Base-by-base conservation (phyloP, 192 early-diverging fungal species). In the Entrophospora sp. region DNA sequence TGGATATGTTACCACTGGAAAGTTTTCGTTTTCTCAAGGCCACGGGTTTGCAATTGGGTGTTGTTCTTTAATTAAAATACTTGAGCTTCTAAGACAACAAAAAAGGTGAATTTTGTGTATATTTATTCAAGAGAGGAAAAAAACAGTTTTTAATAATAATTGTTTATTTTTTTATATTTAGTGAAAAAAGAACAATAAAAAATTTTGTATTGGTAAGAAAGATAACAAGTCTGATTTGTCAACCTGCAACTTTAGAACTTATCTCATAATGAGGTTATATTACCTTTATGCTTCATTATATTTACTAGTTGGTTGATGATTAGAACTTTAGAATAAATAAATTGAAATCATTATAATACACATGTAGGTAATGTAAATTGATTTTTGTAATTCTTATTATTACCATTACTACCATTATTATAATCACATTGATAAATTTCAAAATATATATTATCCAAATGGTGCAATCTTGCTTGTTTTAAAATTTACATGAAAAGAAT, bases 1-100 rank as follows among this genome's bases (percentile, higher is more conserved):
- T 62, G 90, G 90, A 13, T 89, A 86, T 68, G 67, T 90, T 16
- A 90, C 87, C 1, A 83, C 83, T 9, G 89, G 89, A 3, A 72
- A 81, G 9, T 91, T 81, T 58, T 87, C 87, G 18, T 77, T 86
- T 35, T 73, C 73, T 16, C 62, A 76, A 20, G 90, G 89, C 18
- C 65, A 82, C 28, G 82, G 80, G 22, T 76, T 75, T 36, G 87
- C 83, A 12, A 79, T 90, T 32, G 90, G 83, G 43, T 82, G 79
- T 65, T 88, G 86, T 56, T 71, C 77, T 34, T 42, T 85, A 0
- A 43, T 64, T 1, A 81, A 80, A 1, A 43, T 90, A 12, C 67
- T 74, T n/a, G 69, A 73, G 13, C 20, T 83, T 14, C 44, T 77
- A 0, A 62, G 71, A 18, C 28, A 75, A 9, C 76, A 80, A 28